Evolutionary conservation across 768 basidiomycete species (phyloP).

Genomic region (Clavulina sp.): DNA sequence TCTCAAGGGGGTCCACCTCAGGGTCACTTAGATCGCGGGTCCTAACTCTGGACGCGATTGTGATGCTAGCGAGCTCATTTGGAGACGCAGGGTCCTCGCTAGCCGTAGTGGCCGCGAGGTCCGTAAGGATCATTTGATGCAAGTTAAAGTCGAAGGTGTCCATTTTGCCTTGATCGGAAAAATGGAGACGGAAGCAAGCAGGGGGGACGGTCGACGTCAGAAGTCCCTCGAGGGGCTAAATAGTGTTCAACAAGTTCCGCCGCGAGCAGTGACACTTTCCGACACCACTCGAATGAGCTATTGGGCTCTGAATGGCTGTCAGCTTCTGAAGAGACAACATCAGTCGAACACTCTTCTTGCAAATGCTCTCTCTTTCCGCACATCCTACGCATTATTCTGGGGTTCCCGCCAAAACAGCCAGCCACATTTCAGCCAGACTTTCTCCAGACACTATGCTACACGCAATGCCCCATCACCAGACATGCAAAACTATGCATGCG

Average conservation of each 20-base stretch:
- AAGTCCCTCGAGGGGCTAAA: no score
- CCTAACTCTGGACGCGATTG: slow-evolving; percentile 46
- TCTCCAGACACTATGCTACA: no score
- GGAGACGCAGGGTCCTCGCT: slow-evolving; percentile 23
- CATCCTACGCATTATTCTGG: no score
- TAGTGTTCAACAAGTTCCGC: no score
- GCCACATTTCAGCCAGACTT: no score
- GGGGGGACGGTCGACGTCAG: no score
- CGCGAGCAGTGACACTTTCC: not conserved
- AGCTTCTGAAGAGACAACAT: not conserved
- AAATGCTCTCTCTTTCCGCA: no score
- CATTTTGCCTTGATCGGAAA: not conserved
- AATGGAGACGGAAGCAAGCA: no score
- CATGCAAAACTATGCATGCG: slow-evolving; percentile 49
- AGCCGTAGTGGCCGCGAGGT: slow-evolving; percentile 44
- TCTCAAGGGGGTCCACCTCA: not conserved
- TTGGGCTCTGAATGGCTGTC: not conserved
- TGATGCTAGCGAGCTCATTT: slow-evolving; percentile 27
- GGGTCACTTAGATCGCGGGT: slow-evolving; percentile 19
- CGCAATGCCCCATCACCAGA: not conserved
- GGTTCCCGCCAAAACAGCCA: no score
- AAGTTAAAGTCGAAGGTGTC: slow-evolving; percentile 61
- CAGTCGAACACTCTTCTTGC: no score
- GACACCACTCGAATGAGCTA: not conserved
- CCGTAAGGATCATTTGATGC: slow-evolving; percentile 54